Percentiles rank a stretch among this genome's conserved stretches.
phyloP scores from a whole-genome alignment of 257 asterid species.

The Ocimum tenuiflorum region DNA sequence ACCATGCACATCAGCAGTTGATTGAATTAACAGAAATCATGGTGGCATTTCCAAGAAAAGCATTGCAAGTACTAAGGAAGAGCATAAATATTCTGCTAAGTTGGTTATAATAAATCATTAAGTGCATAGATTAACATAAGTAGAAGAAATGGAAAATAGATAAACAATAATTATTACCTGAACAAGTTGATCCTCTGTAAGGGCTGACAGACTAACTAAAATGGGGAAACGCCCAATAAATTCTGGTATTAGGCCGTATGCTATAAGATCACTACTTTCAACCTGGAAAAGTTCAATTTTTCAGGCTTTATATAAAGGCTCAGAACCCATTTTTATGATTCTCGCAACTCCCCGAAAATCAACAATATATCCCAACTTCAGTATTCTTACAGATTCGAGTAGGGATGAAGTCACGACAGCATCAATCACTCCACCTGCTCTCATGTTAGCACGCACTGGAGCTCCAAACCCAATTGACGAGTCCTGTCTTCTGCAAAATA shows the following conservation, averaged over 20 bases:
- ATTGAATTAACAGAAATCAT: background rate
- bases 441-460: conserved; percentile 87
- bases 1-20: background rate
- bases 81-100: background rate
- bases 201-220: conserved; percentile 80
- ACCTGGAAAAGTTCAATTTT: conserved; percentile 48
- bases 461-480: conserved; percentile 95
- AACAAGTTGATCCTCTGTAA: conserved; percentile 84
- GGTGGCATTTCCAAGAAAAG: background rate
- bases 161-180: conserved; percentile 41
- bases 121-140: background rate
- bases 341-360: conserved; percentile 16
- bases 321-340: conserved; percentile 18
- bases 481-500: conserved; percentile 69
- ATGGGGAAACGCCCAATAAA: conserved; percentile 93
- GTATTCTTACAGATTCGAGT: conserved; percentile 72
- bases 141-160: background rate
- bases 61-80: background rate
- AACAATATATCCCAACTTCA: conserved; percentile 12
- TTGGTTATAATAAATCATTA: background rate
- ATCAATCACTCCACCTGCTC: conserved; percentile 68
- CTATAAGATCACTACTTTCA: conserved; percentile 89
- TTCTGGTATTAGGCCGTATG: conserved; percentile 90
- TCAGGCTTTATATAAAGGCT: conserved; percentile 20
- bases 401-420: conserved; percentile 72